Evolutionary conservation across 768 basidiomycete species (phyloP), one percentile per base, ranked within the genome.

Genomic region (Peribolospora kevripleyi): DNA sequence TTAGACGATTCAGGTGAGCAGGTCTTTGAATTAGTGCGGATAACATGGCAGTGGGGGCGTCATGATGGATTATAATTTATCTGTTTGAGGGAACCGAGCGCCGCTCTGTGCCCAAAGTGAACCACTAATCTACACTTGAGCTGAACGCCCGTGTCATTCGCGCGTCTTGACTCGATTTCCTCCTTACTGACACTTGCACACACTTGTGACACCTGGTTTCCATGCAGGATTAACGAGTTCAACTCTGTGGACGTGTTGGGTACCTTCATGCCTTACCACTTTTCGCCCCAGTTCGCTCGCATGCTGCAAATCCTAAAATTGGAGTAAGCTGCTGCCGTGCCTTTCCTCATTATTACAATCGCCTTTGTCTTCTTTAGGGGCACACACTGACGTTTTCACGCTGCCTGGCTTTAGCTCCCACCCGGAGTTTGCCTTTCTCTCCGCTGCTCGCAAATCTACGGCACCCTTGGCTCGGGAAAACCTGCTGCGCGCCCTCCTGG

Each of bases 191-290:
- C 25, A 38, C 14, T 46, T 6, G 36, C 41, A 25, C 38, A 13
- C 40, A 45, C 59, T 63, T 39, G 25, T 25, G 25, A 25, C 25
- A 59, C 36, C 38, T 7, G 0, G 10, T 52, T 6, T 8, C 25
- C 25, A 25, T 54, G 13, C 62, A 95, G 91, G 65, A 77, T 95
- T 38, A 75, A 95, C 64, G 88, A 97, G 65, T 87, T 95, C 70
- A 93, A 97, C 62, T 73, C 90, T 54, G 75, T 81, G 54, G 73
- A 75, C 36, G 64, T 88, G 38, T 72, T 97, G 5, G 69, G 79
- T 6, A 71, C 87, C 36, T 97, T 97, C 68, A 69, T 95, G 40
- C 93, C 93, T 0, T 95, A 91, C 65, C 87, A 97, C 63, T 85
- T 90, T 61, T 83, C 90, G 4, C 79, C 84, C 0, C 87, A 95